Evolutionary conservation across 805 yeast species (phyloP).

Genomic region (Yamadazyma akitaensis): DNA sequence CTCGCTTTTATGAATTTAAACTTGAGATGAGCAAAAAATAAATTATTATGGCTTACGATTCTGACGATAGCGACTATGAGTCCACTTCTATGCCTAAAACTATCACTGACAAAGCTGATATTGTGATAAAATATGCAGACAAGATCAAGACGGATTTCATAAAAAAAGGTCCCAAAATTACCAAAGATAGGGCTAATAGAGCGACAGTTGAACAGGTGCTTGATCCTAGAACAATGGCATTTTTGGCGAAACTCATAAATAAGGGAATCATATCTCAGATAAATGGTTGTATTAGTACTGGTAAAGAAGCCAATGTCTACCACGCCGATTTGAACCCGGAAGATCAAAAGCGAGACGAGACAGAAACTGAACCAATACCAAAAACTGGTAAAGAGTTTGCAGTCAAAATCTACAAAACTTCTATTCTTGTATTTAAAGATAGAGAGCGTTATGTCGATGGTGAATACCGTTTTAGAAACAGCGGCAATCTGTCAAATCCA

Average conservation of each 20-base stretch:
- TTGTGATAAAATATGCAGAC: conserved; percentile 60
- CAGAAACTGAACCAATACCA: conserved; percentile 47
- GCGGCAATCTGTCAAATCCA: conserved; percentile 85
- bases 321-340: conserved; percentile 45
- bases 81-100: conserved; percentile 14
- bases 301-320: conserved; percentile 98
- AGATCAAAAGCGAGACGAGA: conserved; percentile 25
- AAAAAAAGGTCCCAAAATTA: conserved; percentile 54
- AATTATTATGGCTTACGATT: background rate
- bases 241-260: conserved; percentile 75
- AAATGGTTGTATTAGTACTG: conserved; percentile 93
- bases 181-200: conserved; percentile 83
- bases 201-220: conserved; percentile 97
- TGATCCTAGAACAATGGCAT: conserved; percentile 89
- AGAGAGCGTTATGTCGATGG: conserved; percentile 95
- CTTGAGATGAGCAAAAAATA: conserved; percentile 1
- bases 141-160: conserved; percentile 64
- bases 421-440: conserved; percentile 94
- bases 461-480: conserved; percentile 85
- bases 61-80: conserved; percentile 3
- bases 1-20: background rate
- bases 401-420: conserved; percentile 91
- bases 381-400: conserved; percentile 60
- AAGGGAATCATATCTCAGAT: conserved; percentile 81
- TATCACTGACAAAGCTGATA: conserved; percentile 35